Evolutionary conservation across 2,329 filamentous ascomycete species (phyloP).

Genomic region (Penicillium polonicum): DNA sequence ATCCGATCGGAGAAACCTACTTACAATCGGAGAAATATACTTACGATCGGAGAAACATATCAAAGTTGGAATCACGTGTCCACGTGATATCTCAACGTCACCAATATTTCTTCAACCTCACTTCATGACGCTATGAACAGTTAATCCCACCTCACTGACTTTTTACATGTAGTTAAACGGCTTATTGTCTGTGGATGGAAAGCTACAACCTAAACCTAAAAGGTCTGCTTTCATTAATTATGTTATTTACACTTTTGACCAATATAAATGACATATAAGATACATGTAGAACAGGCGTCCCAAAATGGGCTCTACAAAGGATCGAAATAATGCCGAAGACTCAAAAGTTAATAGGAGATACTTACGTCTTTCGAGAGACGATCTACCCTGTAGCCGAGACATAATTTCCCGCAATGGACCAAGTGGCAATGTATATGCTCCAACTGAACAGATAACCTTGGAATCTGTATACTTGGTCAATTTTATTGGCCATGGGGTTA

Average conservation of each 20-base stretch:
- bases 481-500: background rate
- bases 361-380: background rate
- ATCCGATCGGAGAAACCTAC: background rate
- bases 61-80: fast-evolving
- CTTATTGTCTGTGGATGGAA: background rate
- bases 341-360: background rate
- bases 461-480: background rate
- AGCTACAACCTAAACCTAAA: background rate
- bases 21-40: background rate
- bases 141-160: background rate
- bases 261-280: background rate
- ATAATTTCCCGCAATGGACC: background rate
- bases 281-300: background rate
- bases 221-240: background rate
- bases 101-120: background rate
- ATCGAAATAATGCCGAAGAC: background rate
- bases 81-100: slow-evolving; percentile 2
- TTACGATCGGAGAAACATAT: background rate
- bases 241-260: background rate
- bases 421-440: background rate
- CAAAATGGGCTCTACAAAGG: background rate
- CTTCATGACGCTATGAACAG: slow-evolving; percentile 3
- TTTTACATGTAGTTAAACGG: background rate
- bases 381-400: background rate
- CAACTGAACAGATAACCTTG: background rate